phyloP scores from a whole-genome alignment of 805 yeast species.

The Candida montana region DNA sequence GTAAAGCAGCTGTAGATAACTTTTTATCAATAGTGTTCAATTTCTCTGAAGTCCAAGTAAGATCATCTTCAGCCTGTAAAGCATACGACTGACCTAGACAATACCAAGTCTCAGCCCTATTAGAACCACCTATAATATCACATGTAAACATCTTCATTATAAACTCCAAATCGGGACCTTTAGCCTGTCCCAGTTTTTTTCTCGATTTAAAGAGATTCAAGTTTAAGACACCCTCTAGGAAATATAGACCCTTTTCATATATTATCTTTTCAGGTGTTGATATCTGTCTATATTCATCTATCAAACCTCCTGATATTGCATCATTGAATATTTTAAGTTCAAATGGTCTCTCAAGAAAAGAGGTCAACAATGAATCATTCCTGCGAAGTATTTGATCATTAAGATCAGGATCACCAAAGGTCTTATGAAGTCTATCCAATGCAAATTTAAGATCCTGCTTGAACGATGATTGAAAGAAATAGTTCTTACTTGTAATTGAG shows the following conservation, averaged over 20 bases:
- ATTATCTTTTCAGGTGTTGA: constrained; percentile 31
- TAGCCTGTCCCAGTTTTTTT: constrained; percentile 72
- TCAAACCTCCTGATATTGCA: constrained; percentile 46
- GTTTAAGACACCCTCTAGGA: constrained; percentile 60
- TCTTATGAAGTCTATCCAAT: constrained; percentile 65
- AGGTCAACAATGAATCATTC: constrained; percentile 41
- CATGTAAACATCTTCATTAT: constrained; percentile 59
- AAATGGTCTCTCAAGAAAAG: constrained; percentile 43
- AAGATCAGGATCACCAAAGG: constrained; percentile 58
- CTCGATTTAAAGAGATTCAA: constrained; percentile 63
- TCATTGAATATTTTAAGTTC: constrained; percentile 41
- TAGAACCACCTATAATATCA: constrained; percentile 63
- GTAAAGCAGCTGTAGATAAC: constrained; percentile 53
- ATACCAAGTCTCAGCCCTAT: constrained; percentile 81
- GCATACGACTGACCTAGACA: constrained; percentile 77
- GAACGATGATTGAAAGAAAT: constrained; percentile 47
- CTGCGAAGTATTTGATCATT: constrained; percentile 36
- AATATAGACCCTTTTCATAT: constrained; percentile 56
- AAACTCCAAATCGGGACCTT: constrained; percentile 74
- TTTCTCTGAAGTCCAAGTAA: constrained; percentile 90
- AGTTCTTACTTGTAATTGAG: constrained; percentile 52
- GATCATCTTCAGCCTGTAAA: constrained; percentile 76
- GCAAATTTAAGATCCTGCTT: constrained; percentile 69
- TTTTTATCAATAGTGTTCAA: constrained; percentile 59
- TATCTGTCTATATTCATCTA: constrained; percentile 27